These are phyloP conservation scores for Beta vulgaris DNA, from an alignment of 148 eudicot genomes.

Conservation along the genomic window DNA sequence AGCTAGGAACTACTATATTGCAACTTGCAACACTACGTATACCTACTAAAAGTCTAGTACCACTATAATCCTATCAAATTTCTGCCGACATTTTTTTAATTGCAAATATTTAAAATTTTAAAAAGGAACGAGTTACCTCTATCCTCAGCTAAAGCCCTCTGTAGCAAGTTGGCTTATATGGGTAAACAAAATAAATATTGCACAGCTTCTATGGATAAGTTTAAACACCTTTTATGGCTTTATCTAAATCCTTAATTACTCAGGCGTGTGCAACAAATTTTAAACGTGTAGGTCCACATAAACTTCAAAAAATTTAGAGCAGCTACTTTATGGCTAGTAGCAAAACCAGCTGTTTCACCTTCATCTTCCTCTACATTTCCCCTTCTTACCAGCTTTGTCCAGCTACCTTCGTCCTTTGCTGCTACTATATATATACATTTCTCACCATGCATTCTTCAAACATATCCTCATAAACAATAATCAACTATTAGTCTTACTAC, in stretches of 20 bases:
- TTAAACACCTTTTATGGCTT: background rate
- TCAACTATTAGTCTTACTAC: too few species aligned
- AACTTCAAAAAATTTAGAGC: background rate
- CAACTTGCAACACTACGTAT: too few species aligned
- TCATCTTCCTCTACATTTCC: constrained; percentile 2
- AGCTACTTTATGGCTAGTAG: background rate
- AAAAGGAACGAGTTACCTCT: background rate
- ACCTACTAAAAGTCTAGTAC: background rate
- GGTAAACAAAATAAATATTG: too few species aligned
- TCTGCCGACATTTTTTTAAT: background rate
- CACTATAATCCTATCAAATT: background rate
- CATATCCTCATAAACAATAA: background rate
- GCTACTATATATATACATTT: background rate
- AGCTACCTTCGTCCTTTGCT: background rate
- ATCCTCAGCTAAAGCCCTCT: background rate
- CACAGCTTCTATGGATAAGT: too few species aligned
- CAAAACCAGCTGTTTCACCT: constrained; percentile 29
- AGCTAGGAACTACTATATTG: too few species aligned
- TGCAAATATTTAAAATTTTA: background rate
- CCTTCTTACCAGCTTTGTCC: constrained; percentile 9
- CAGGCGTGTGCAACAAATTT: constrained; percentile 7
- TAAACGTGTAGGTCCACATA: constrained; percentile 1
- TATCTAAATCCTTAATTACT: background rate
- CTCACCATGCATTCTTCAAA: background rate
- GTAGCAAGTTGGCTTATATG: background rate